Base-by-base conservation (phyloP, 495 filamentous ascomycete genomes). In the Entonaema liquescens region DNA sequence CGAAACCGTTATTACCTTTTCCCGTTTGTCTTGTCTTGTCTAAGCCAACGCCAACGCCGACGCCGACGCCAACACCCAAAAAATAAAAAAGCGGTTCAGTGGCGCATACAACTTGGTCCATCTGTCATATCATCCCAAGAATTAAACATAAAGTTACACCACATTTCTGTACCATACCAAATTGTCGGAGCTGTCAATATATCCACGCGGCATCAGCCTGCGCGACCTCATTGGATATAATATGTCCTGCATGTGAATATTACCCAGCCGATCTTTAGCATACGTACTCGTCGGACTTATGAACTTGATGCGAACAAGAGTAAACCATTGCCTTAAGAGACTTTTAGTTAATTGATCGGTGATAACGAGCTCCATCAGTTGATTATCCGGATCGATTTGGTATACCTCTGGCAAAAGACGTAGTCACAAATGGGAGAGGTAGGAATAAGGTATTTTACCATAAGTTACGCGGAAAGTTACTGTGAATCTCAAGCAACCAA, bases 401-500 rank as follows among this genome's bases (percentile, higher is more conserved):
- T 47, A 47, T 21, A 21, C 31, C 31, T 33, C 7, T n/a, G n/a
- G n/a, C n/a, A n/a, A n/a, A n/a, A 31, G 7, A 31, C 7, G 5
- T n/a, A 50, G 25, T 50, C 54, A 59, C 53, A 59, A 47, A 38
- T 25, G 11, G 26, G 0, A 55, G 21, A 65, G 17, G 15, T 9
- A 36, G 35, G 55, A 71, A 62, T 56, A 38, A 67, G 55, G 55
- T 67, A 58, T 61, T 67, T n/a, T 19, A 60, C 57, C 57, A 60
- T 28, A 1, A 44, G 33, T 15, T 28, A 38, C 42, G 47, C 33
- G 47, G 49, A 55, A 65, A 70, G 57, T 47, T 60, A 56, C 26
- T 49, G 26, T 19, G 53, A 40, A 42, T 53, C 54, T 33, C 67
- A n/a, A 23, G 36, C 56, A 61, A 59, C 67, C 56, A 55, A 71